Evolutionary conservation across 345 rosid species (phyloP), one percentile per base, ranked within the genome.

Genomic region (Salix koriyanagi): DNA sequence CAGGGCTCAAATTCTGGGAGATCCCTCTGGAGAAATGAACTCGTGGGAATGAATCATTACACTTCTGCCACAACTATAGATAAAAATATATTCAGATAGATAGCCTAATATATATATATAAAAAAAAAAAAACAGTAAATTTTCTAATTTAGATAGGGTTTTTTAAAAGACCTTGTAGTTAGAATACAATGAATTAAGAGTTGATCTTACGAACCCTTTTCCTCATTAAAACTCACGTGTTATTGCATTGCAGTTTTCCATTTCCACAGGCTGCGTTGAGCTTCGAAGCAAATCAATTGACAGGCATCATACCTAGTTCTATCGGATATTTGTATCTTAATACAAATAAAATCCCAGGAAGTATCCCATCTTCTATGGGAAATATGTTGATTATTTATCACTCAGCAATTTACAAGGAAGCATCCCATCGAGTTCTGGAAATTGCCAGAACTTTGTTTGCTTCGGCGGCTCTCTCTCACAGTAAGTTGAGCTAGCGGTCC

Each of bases 331-430:
- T 68, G 26, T 37, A 7, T 76, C 15, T 75, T 26, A 30, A 8
- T 13, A 36, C 10, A 7, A 78, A 71, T 66, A 71, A 37, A 0
- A 5, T 78, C 9, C 32, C 68, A 32, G 76, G 80, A 15, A 66
- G 2, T 10, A 70, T 77, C 14, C 80, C 80, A 15, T 62, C 66
- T 25, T 71, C 44, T 14, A 8, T 78, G 1, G 76, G 76, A 1
- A 72, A 72, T 61, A 15, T 50, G 9, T 71, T 8, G 10, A 16
- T 16, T 16, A 34, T 16, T 16, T 65, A 5, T 21, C 28, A 15
- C 4, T 1, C 19, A 78, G 72, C 34, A 25, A 65, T 30, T 37
- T 78, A 28, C 61, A 72, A 34, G 80, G 80, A 65, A 65, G 65
- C 13, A 78, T 65, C 42, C 80, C 76, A 15, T 26, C 76, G 30